Evolutionary conservation across 768 basidiomycete genomes (phyloP).

Genomic region (Amanita thiersii): DNA sequence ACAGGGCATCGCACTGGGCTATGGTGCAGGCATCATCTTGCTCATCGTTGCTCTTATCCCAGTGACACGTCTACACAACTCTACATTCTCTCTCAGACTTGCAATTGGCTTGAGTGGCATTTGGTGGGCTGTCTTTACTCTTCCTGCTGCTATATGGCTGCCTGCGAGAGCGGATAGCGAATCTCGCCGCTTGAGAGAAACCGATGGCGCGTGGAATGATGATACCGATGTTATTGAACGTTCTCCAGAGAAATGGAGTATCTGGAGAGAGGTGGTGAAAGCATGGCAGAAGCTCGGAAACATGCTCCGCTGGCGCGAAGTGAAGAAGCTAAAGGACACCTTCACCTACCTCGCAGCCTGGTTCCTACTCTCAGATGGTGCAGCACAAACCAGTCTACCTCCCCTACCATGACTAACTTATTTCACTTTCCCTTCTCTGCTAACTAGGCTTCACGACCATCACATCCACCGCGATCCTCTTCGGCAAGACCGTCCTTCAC

Average conservation of each 20-base stretch:
- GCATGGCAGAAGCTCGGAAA: constrained; percentile 73
- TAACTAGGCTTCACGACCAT: constrained; percentile 80
- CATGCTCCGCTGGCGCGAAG: constrained; percentile 70
- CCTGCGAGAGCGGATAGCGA: constrained; percentile 29
- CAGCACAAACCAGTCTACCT: constrained; percentile 13
- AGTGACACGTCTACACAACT: constrained; percentile 62
- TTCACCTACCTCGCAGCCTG: constrained; percentile 89
- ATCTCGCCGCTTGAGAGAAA: constrained; percentile 10
- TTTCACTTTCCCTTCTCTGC: background rate
- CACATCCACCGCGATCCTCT: constrained; percentile 85
- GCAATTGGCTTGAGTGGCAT: constrained; percentile 80
- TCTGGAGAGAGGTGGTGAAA: constrained; percentile 41
- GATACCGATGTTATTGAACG: constrained; percentile 17
- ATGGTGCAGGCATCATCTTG: constrained; percentile 71
- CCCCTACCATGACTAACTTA: background rate
- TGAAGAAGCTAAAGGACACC: constrained; percentile 69
- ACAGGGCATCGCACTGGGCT: constrained; percentile 80
- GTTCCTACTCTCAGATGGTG: constrained; percentile 91
- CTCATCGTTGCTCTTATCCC: constrained; percentile 74
- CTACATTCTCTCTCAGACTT: constrained; percentile 70
- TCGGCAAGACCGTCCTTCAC: constrained; percentile 80
- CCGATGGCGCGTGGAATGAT: constrained; percentile 13
- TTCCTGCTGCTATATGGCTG: constrained; percentile 73
- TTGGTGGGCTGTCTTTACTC: constrained; percentile 82
- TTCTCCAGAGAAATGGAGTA: constrained; percentile 28